phyloP scores from a whole-genome alignment of 2,329 filamentous ascomycete genomes.

The Coniosporium tulheliwenetii region DNA sequence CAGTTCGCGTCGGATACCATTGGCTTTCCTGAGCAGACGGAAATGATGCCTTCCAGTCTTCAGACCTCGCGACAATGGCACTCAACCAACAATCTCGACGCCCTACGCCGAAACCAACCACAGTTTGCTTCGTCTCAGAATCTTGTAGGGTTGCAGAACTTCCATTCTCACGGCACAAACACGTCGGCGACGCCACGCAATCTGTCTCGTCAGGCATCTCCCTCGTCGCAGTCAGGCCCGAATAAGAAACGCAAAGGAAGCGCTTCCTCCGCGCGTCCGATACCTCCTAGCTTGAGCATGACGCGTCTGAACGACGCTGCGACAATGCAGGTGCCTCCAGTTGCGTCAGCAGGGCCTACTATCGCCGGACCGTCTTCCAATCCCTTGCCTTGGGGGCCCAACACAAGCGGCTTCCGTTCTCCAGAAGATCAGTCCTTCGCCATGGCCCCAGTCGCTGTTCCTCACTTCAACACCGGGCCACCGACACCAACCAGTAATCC shows the following conservation, averaged over 20 bases:
- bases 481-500: slow-evolving; percentile 51
- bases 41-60: too few species aligned
- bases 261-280: slow-evolving; percentile 27
- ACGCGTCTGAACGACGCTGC: slow-evolving; percentile 52
- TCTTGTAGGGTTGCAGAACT: slow-evolving; percentile 6
- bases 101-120: slow-evolving; percentile 16
- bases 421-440: neutral
- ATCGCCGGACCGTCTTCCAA: neutral
- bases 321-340: slow-evolving; percentile 12
- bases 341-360: neutral
- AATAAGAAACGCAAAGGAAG: slow-evolving; percentile 76
- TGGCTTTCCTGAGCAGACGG: too few species aligned
- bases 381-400: neutral
- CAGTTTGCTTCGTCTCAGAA: neutral
- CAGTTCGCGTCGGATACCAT: slow-evolving; percentile 1
- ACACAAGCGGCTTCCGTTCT: neutral
- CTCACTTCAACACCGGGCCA: slow-evolving; percentile 39
- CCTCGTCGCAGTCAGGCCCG: slow-evolving; percentile 47
- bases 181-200: slow-evolving; percentile 41
- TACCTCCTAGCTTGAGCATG: slow-evolving; percentile 66
- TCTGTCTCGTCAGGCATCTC: slow-evolving; percentile 60
- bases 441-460: neutral
- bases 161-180: slow-evolving; percentile 20
- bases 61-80: slow-evolving; percentile 39
- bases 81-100: slow-evolving; percentile 48